Base-by-base conservation (phyloP, 2,329 filamentous ascomycete species). In the Pseudocercospora cruenta region DNA sequence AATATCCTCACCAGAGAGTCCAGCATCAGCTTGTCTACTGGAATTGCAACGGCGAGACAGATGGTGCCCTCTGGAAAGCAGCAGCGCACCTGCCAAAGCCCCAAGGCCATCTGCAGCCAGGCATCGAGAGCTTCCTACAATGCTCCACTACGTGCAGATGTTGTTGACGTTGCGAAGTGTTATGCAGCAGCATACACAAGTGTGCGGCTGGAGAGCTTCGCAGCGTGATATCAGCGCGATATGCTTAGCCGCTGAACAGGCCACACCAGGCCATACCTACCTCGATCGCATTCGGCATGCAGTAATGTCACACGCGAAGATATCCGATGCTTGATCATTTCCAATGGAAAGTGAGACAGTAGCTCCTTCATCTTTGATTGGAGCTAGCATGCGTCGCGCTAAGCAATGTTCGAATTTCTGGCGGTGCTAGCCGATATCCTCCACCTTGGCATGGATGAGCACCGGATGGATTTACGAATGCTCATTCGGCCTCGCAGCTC, bases 321-420 rank as follows among this genome's bases (percentile, higher is more conserved):
- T 22, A 49, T 26, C 19, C 10, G 21, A 54, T 26, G 51, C 24
- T 10, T 54, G 16, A 31, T 28, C 6, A 26, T 24, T 4, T n/a
- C 14, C 16, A n/a, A 9, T 28, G 14, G 3, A 21, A 10, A 28
- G 24, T 14, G 14, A 26, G 14, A 16, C 24, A 55, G 16, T 6
- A 8, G 12, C 16, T 24, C 7, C 26, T n/a, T 55, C 51, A 26
- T 19, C 10, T 31, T 31, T 55, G 51, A 55, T 55, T 55, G 51
- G 51, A 31, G 7, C 22, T 55, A 10, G 22, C 12, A 31, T 31
- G 24, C 22, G 51, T 55, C 51, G 24, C 51, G 51, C 51, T 55
- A 55, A 26, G 22, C 8, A 31, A 55, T 55, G 51, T 55, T 26
- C 51, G 16, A 55, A 55, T 55, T 55, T 55, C 51, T 55, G 51